These are phyloP conservation scores for Teratosphaeria epicoccoides DNA, from an alignment of 2,329 filamentous ascomycete genomes.

Conservation along the genomic window DNA sequence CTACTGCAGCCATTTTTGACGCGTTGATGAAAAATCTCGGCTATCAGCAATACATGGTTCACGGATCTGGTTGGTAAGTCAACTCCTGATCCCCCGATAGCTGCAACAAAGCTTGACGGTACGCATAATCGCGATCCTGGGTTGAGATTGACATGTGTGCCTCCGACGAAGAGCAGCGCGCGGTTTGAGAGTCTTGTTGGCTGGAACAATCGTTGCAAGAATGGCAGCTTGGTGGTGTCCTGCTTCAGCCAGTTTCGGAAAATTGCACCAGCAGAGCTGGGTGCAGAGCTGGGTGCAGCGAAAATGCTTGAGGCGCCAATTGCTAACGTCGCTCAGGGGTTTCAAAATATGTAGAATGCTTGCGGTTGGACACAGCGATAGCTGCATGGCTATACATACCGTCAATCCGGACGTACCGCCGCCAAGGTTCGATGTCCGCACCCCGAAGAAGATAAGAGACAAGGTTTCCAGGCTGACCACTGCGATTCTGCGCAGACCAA, in stretches of 20 bases:
- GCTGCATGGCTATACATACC: slow-evolving; percentile 51
- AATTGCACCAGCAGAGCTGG: background rate
- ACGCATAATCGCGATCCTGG: no score
- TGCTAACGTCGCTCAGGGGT: slow-evolving; percentile 25
- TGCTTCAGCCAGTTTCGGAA: background rate
- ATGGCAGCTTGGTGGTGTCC: background rate
- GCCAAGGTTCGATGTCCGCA: slow-evolving; percentile 29
- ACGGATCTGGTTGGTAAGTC: slow-evolving; percentile 41
- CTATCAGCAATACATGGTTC: slow-evolving; percentile 49
- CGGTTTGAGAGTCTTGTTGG: background rate
- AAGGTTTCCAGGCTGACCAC: slow-evolving; percentile 6
- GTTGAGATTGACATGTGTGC: no score
- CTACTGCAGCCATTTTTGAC: slow-evolving; percentile 48
- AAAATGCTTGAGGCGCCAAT: background rate
- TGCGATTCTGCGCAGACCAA: slow-evolving; percentile 5
- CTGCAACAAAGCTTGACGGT: background rate
- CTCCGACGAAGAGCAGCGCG: no score
- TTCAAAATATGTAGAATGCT: slow-evolving; percentile 36
- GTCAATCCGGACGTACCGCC: slow-evolving; percentile 45
- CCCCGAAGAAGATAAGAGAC: slow-evolving; percentile 1
- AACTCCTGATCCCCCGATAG: background rate
- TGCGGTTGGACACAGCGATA: slow-evolving; percentile 37
- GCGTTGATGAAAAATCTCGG: slow-evolving; percentile 50
- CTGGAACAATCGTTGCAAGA: background rate
- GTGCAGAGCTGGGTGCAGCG: background rate